Evolutionary conservation across 352 stramenopile species (phyloP).

Genomic region (Phytopythium chamaehyphon): DNA sequence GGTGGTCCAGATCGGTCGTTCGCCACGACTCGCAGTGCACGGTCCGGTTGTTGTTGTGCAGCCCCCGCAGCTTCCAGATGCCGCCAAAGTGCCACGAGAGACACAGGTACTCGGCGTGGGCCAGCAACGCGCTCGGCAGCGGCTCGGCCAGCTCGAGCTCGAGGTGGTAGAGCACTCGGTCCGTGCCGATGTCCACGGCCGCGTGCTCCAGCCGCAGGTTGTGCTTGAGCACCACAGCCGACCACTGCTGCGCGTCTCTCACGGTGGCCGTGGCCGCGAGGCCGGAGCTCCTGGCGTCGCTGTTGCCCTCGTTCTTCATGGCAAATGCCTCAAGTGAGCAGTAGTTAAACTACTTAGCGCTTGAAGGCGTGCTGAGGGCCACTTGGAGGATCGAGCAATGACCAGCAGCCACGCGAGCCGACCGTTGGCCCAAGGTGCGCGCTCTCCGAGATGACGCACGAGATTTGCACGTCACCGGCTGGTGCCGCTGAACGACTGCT

Average conservation of each 20-base stretch:
- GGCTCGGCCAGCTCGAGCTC: conserved; percentile 33
- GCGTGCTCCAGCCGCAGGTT: conserved; percentile 39
- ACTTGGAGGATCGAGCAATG: no score
- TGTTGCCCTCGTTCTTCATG: neutral
- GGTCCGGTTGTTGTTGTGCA: conserved; percentile 20
- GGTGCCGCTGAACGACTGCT: no score
- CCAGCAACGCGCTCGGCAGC: conserved; percentile 23
- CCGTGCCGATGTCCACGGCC: conserved; percentile 37
- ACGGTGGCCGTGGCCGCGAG: neutral
- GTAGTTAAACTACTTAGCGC: no score
- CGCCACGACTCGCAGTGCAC: conserved; percentile 43
- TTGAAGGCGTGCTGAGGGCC: no score
- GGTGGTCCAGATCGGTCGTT: conserved; percentile 37
- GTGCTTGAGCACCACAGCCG: conserved; percentile 34
- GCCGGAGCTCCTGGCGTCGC: neutral
- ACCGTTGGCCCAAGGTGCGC: no score
- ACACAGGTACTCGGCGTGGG: conserved; percentile 37
- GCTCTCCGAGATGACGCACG: no score
- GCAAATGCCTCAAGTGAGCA: neutral
- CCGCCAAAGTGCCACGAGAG: conserved; percentile 44
- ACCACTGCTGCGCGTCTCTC: conserved; percentile 38
- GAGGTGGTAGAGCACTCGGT: conserved; percentile 45
- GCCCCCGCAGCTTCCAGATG: conserved; percentile 45
- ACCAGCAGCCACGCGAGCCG: no score
- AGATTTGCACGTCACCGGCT: no score